A percentile compares a stretch with the other conserved stretches of the same genome.
Conservation (phyloP, 2,329 filamentous ascomycete species). For the Sphaerulina vaccinii region DNA sequence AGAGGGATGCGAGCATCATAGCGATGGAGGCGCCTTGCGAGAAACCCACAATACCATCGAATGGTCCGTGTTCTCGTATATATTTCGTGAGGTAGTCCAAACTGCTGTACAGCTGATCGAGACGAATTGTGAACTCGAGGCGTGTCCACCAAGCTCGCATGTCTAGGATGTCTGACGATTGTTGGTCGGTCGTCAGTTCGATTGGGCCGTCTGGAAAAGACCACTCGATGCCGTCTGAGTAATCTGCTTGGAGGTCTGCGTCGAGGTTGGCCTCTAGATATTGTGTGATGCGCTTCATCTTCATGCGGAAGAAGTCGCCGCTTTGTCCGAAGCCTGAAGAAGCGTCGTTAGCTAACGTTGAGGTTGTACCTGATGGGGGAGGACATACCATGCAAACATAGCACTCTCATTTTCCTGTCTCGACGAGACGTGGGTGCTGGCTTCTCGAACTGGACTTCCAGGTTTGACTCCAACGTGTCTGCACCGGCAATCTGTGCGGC, state of each 20-base stretch:
- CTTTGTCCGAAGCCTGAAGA: slow-evolving; percentile 22
- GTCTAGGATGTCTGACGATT: slow-evolving; percentile 18
- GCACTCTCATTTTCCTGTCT: slow-evolving; percentile 12
- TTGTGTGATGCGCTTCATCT: slow-evolving; percentile 17
- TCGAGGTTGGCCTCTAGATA: slow-evolving; percentile 16
- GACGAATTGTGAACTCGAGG: slow-evolving; percentile 20
- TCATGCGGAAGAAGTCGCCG: slow-evolving; percentile 24
- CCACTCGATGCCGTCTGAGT: slow-evolving; percentile 21
- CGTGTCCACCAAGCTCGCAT: slow-evolving; percentile 23
- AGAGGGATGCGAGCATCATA: slow-evolving; percentile 31
- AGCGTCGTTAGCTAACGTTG: background rate
- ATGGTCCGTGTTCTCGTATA: slow-evolving; percentile 19
- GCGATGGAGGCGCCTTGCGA: slow-evolving; percentile 23
- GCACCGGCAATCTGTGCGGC: slow-evolving; percentile 11
- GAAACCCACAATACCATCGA: slow-evolving; percentile 24
- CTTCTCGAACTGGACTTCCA: slow-evolving; percentile 16
- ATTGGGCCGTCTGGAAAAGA: slow-evolving; percentile 21
- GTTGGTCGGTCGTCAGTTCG: slow-evolving; percentile 17
- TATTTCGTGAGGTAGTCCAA: slow-evolving; percentile 22
- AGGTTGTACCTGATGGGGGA: background rate
- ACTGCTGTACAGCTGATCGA: slow-evolving; percentile 23
- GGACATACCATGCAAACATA: slow-evolving; percentile 17
- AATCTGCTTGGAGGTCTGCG: slow-evolving; percentile 13
- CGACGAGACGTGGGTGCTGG: background rate
- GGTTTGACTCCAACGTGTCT: slow-evolving; percentile 10